Base-by-base conservation (phyloP, 2,329 filamentous ascomycete genomes). In the Alternaria ventricosa region DNA sequence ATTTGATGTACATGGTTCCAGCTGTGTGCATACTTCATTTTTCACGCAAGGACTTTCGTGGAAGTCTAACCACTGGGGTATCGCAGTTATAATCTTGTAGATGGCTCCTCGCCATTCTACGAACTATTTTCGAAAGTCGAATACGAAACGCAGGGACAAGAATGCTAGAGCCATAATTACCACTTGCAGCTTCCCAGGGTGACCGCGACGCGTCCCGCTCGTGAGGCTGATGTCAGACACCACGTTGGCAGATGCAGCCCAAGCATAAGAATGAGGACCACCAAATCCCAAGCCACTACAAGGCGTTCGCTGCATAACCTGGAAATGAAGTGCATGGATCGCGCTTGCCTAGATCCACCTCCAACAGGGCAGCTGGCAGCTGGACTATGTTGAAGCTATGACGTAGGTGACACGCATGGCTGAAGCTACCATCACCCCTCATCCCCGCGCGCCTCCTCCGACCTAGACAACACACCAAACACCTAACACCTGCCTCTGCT, bases 331-430 rank as follows among this genome's bases (percentile, higher is more conserved):
- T 36, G 27, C 57, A 36, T 64, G 56, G 45, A 55, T 46, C 57
- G 53, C 57, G 53, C 60, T 56, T 58, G 33, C 22, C 28, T 28
- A 44, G 57, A 30, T 61, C 64, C 55, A 61, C 64, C 44, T 58
- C 41, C 58, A 66, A 36, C 60, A 63, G 54, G 61, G 60, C 61
- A 58, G 64, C 55, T 53, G 55, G 61, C 30, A 56, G 57, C 28
- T 64, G 13, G 58, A 57, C 54, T 57, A 60, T 59, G 50, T 49
- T 27, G 23, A 59, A 47, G 43, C 65, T 47, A 67, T 67, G 65
- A 67, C 65, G 65, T 67, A 67, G 63, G 60, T 63, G 65, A 65
- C 50, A 65, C 65, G 65, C 64, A 66, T 57, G 49, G 61, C 41
- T 55, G 50, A 46, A 62, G 63, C 63, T 50, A 60, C 45, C 62